Evolutionary conservation across 495 filamentous ascomycete species (phyloP), one percentile per base, ranked within the genome.

Genomic region (Penicillium alfredii): DNA sequence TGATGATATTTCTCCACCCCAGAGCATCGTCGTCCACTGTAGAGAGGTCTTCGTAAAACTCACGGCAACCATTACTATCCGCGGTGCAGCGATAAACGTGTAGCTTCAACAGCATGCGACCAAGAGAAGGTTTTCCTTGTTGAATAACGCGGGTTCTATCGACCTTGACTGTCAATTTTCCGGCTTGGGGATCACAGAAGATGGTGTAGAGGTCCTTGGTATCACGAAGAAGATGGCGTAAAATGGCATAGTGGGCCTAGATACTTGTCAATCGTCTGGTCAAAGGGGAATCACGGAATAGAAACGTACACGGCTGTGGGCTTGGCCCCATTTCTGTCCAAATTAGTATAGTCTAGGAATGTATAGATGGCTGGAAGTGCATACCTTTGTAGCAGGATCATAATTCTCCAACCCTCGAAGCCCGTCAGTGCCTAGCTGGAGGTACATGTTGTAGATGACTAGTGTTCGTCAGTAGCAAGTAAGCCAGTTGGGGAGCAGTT

Each of bases 31-130:
- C n/a, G n/a, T n/a, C n/a, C n/a, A 26, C 21, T 22, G 30, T 16
- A 27, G 66, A 56, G 1, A 71, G 56, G 6, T 56, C 46, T 30
- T 65, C 62, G 43, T 64, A 72, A 31, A 64, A 64, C 3, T 37
- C 25, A 2, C 57, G 49, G 35, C 64, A 68, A 12, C 39, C 42
- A 4, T 51, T 36, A 4, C 60, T 55, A 42, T 73, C 64, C 1
- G 67, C 70, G 11, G 69, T 73, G 32, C 56, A 72, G 8, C 65
- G 62, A 38, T 64, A 67, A 23, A 71, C 67, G 36, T 75, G 66
- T 10, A 72, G 42, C 8, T 42, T 51, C 15, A 64, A 40, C 6
- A 73, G 55, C 55, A 72, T 59, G 9, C 45, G 43, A 23, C 59
- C 66, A 12, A 73, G 51, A 8, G 62, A 68, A 0, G 55, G 53